Percentiles rank a stretch among this genome's conserved stretches.
Conservation (phyloP, 805 yeast genomes). For the Saturnispora hagleri region DNA sequence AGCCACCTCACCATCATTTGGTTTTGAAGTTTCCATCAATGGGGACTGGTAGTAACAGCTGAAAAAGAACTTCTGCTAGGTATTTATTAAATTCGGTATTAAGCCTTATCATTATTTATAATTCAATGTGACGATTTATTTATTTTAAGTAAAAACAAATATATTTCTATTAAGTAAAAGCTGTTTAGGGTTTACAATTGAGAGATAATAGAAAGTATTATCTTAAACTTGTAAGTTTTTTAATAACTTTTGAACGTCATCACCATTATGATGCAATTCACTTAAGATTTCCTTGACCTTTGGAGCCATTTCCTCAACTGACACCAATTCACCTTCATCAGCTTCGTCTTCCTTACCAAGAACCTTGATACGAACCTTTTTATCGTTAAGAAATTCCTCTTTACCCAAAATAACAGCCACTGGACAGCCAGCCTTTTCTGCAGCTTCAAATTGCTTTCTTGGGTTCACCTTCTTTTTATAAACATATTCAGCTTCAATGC, state of each 20-base stretch:
- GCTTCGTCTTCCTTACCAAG: constrained; percentile 76
- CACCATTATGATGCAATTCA: constrained; percentile 38
- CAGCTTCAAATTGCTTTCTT: constrained; percentile 95
- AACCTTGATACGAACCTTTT: constrained; percentile 75
- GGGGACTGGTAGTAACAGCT: constrained; percentile 10
- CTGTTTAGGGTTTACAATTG: neutral
- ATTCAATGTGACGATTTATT: neutral
- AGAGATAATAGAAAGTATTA: neutral
- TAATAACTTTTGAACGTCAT: constrained; percentile 55
- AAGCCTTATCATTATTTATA: neutral
- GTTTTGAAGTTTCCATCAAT: constrained; percentile 13
- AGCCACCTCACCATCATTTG: constrained; percentile 2
- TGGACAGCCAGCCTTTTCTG: constrained; percentile 88
- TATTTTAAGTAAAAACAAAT: neutral
- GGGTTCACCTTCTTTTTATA: constrained; percentile 92
- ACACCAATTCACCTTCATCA: constrained; percentile 76
- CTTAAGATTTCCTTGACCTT: constrained; percentile 34
- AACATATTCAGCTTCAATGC: constrained; percentile 83
- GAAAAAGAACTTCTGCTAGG: neutral
- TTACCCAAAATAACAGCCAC: constrained; percentile 90
- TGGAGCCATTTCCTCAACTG: constrained; percentile 48
- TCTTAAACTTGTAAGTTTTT: constrained; percentile 17
- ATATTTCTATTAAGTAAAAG: neutral
- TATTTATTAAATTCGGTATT: neutral
- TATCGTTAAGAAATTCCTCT: constrained; percentile 70